Evolutionary conservation across 352 stramenopile species (phyloP), one percentile per base, ranked within the genome.

Genomic region (Globisporangium sylvaticum): DNA sequence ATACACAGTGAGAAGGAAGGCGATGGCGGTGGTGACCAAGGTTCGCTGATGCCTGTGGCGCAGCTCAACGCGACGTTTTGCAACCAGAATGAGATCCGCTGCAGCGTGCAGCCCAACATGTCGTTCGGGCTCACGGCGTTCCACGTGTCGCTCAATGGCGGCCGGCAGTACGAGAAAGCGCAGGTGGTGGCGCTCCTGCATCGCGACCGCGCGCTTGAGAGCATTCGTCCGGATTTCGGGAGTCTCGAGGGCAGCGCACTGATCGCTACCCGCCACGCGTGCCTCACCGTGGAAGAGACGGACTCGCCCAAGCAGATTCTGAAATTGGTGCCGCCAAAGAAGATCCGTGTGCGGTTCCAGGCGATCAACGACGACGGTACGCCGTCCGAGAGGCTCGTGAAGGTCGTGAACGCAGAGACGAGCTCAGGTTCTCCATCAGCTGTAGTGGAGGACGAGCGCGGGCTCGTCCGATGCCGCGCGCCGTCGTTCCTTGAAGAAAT

Each of bases 401-500:
- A 87, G 37, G 55, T 76, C 1, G 72, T 87, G 5, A 69, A 62
- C 31, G 72, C 70, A 0, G 74, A 86, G 10, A 27, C 31, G 5
- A 18, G 46, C 12, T 18, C 37, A 44, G 12, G 37, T 4, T 52
- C 59, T 5, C 10, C 31, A 34, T 10, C 7, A 44, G 67, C 9
- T 57, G 61, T 46, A 68, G 12, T 48, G 1, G 63, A 75, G 8
- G 62, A 59, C 4, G 72, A 74, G 20, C 46, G 14, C 0, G 70
- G 73, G 0, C 32, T 85, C 5, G 54, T 89, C 39, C 59, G 67
- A 6, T 92, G 78, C 31, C 77, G 73, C 12, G 72, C 76, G 0
- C 84, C 84, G 2, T 84, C 74, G 39, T 90, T 90, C 46, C 20
- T 89, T 32, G 80, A 89, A 12, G 77, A 89, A 5, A 65, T 90